Evolutionary conservation across 2,329 filamentous ascomycete genomes (phyloP), one percentile per base, ranked within the genome.

Genomic region (Cytospora mali): DNA sequence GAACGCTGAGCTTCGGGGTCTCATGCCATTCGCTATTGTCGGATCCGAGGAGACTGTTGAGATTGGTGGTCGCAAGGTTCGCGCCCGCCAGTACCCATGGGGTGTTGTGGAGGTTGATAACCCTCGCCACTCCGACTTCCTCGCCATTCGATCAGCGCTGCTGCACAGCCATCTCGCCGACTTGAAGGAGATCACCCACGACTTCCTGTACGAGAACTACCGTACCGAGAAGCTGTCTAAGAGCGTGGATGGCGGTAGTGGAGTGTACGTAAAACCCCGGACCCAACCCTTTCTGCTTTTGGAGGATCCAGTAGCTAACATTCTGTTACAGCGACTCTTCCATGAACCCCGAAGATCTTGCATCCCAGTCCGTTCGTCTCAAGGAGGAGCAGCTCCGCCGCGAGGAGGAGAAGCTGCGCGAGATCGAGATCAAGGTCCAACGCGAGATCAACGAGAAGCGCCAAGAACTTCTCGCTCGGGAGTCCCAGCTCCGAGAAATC

Each of bases 201-300:
- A 99, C 79, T 99, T 99, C 89, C 83, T 99, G 68, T 99, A 99
- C 81, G 95, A 99, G 79, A 99, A 99, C 82, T 99, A 99, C 86
- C 93, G 95, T 92, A 99, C 95, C 74, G 95, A 99, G 91, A 98
- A 98, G 84, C 91, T 99, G 72, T 96, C 92, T 84, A 99, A 98
- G 92, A 97, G 93, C 76, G 95, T 99, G 71, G 93, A 97, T 75
- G 92, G 92, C 77, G 91, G 91, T 80, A 85, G 88, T 79, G 86
- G 88, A 86, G 87, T 88, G 93, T 97, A 91, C 71, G 93, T 92
- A 49, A 65, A n/a, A 33, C 42, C 10, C 46, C n/a, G n/a, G n/a
- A n/a, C n/a, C n/a, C 46, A 18, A 25, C 7, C 11, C 23, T 55
- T n/a, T 1, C 16, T 29, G 16, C 2, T 3, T 4, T 21, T 50